phyloP scores from a whole-genome alignment of 306 rosid species.

The Begonia peltatifolia region DNA sequence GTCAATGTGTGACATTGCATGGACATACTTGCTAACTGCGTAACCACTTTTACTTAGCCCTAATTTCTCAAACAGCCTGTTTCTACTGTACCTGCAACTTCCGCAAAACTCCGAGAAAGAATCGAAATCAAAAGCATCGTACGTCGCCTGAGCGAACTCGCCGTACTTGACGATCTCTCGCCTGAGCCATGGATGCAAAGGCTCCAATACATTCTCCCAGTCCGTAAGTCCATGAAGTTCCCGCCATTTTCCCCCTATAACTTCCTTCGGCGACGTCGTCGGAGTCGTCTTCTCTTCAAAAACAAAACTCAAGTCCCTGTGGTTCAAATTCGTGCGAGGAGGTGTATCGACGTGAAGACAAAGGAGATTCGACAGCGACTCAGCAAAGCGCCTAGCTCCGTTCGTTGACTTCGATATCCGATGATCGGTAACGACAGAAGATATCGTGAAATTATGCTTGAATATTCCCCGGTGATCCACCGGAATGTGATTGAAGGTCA shows the following conservation, averaged over 20 bases:
- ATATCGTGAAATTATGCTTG: not conserved
- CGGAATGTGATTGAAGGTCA: not conserved
- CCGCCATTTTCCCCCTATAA: conserved; percentile 33
- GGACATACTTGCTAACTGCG: conserved; percentile 28
- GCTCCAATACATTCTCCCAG: conserved; percentile 36
- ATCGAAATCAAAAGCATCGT: conserved; percentile 50
- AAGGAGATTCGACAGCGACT: conserved; percentile 33
- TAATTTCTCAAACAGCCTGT: conserved; percentile 25
- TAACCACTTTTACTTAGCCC: conserved; percentile 26
- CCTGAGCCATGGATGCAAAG: conserved; percentile 44
- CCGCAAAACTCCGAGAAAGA: conserved; percentile 45
- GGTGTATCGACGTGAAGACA: conserved; percentile 30
- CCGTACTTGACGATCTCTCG: conserved; percentile 57
- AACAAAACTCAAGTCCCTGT: conserved; percentile 5
- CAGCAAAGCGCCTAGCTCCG: conserved; percentile 19
- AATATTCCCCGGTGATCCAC: not conserved
- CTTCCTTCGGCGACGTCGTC: conserved; percentile 38
- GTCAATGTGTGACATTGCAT: conserved; percentile 48
- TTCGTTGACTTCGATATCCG: conserved; percentile 15
- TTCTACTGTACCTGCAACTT: conserved; percentile 32
- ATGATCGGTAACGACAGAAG: conserved; percentile 9
- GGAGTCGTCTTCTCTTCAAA: conserved; percentile 22
- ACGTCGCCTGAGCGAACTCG: conserved; percentile 58
- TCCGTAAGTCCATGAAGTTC: conserved; percentile 28
- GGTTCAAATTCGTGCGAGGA: conserved; percentile 3